These are phyloP conservation scores for Gnetum montanum DNA, from an alignment of 75 land plant species.

Conservation along the genomic window DNA sequence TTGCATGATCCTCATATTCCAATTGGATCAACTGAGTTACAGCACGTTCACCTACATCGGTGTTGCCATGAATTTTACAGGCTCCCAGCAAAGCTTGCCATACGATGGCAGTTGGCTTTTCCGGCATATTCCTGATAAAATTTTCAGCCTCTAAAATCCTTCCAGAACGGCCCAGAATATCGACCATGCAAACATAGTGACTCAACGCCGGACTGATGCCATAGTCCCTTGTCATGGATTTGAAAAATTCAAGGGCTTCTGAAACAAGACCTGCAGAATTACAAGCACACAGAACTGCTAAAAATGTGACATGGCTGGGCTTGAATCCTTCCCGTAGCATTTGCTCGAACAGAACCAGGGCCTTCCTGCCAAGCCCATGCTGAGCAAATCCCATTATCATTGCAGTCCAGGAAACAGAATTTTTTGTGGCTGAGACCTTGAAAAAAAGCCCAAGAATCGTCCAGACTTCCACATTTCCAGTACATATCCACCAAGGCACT, in stretches of 20 bases:
- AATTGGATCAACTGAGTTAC: no score
- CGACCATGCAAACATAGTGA: no score
- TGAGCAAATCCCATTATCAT: no score
- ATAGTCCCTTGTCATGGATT: constrained; percentile 7
- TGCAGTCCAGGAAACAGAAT: constrained; percentile 21
- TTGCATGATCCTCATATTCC: no score
- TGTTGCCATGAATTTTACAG: no score
- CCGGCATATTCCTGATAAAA: constrained; percentile 14
- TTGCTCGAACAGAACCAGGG: no score
- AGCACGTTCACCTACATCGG: constrained; percentile 8
- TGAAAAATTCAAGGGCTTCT: constrained; percentile 13
- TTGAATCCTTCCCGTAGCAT: constrained; percentile 14
- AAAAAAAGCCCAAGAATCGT: constrained; percentile 12
- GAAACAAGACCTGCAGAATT: constrained; percentile 16
- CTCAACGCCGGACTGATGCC: constrained; percentile 7
- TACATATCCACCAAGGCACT: constrained; percentile 29
- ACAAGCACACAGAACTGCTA: constrained; percentile 14
- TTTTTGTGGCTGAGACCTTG: constrained; percentile 18
- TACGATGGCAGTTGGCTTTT: constrained; percentile 12
- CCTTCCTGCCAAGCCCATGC: no score
- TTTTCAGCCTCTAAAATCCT: constrained; percentile 7
- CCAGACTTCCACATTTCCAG: constrained; percentile 25
- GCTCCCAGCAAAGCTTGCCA: no score
- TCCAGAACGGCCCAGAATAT: constrained; percentile 22
- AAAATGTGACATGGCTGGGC: constrained; percentile 14